A percentile compares a stretch with the other conserved stretches of the same genome.
Evolutionary conservation across 2,329 filamentous ascomycete genomes (phyloP).

Genomic region (Botrytis fragariae): DNA sequence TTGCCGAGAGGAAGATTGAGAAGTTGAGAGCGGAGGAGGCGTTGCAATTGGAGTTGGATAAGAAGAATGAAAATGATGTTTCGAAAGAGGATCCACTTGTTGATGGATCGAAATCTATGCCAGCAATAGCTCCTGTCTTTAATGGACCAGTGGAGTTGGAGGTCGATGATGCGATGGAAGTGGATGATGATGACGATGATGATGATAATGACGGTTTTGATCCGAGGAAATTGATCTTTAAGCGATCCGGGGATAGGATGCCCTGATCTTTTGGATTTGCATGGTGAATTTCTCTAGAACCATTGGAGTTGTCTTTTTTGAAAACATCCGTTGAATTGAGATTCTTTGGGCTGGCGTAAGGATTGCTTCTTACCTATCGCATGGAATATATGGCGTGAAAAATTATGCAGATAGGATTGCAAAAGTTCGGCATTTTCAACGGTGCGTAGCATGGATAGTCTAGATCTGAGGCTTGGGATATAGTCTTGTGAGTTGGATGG

Average conservation of each 20-base stretch:
- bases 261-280: neutral
- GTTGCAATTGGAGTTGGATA: neutral
- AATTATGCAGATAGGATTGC: neutral
- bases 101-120: neutral
- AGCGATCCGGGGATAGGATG: conserved; percentile 31
- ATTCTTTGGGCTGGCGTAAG: neutral
- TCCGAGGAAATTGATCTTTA: conserved; percentile 33
- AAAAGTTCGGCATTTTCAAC: neutral
- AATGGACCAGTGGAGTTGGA: conserved; percentile 18
- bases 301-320: neutral
- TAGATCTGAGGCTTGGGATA: neutral
- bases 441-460: neutral
- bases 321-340: neutral
- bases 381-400: neutral
- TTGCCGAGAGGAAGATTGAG: conserved; percentile 33
- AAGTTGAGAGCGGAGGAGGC: conserved; percentile 28
- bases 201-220: conserved; percentile 18
- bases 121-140: neutral
- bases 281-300: neutral
- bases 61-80: conserved; percentile 16
- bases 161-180: conserved; percentile 31
- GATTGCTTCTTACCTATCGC: neutral
- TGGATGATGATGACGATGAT: conserved; percentile 33
- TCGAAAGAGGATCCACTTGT: conserved; percentile 3
- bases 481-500: neutral